Conservation (phyloP, 2,329 filamentous ascomycete genomes). For the Pestalotiopsis sp. region DNA sequence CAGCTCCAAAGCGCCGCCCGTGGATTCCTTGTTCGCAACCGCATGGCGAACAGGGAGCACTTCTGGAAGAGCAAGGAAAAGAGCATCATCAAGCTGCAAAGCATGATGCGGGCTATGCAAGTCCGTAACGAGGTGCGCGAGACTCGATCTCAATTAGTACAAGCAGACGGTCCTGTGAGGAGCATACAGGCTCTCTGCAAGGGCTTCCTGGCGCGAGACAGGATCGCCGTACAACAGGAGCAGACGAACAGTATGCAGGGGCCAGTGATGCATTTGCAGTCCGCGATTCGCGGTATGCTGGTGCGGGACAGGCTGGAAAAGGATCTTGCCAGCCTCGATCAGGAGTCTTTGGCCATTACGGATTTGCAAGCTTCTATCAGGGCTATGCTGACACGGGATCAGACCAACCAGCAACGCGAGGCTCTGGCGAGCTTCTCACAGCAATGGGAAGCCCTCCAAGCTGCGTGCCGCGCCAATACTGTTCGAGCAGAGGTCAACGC, state of each 20-base stretch:
- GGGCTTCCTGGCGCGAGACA: slow-evolving; percentile 65
- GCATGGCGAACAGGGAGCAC: slow-evolving; percentile 61
- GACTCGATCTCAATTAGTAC: slow-evolving; percentile 58
- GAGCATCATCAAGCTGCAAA: slow-evolving; percentile 79
- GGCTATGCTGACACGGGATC: slow-evolving; percentile 59
- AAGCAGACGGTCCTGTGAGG: slow-evolving; percentile 62
- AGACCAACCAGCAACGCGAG: slow-evolving; percentile 51
- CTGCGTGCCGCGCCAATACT: slow-evolving; percentile 47
- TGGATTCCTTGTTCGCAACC: slow-evolving; percentile 70
- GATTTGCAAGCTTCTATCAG: slow-evolving; percentile 66
- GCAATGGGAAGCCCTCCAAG: slow-evolving; percentile 51
- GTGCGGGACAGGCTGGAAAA: slow-evolving; percentile 50
- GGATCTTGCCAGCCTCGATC: slow-evolving; percentile 52
- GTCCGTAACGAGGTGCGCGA: slow-evolving; percentile 59
- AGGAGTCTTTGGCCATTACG: slow-evolving; percentile 49
- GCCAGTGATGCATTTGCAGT: slow-evolving; percentile 61
- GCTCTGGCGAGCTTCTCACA: slow-evolving; percentile 50
- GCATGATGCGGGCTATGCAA: slow-evolving; percentile 70
- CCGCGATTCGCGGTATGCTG: slow-evolving; percentile 66
- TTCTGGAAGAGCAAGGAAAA: slow-evolving; percentile 70
- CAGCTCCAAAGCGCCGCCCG: slow-evolving; percentile 77
- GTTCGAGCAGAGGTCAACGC: slow-evolving; percentile 44
- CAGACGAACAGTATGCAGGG: slow-evolving; percentile 53
- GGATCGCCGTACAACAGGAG: slow-evolving; percentile 53
- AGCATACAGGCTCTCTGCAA: slow-evolving; percentile 66